Conservation (phyloP, 345 rosid genomes). For the Bruguiera gymnorhiza region DNA sequence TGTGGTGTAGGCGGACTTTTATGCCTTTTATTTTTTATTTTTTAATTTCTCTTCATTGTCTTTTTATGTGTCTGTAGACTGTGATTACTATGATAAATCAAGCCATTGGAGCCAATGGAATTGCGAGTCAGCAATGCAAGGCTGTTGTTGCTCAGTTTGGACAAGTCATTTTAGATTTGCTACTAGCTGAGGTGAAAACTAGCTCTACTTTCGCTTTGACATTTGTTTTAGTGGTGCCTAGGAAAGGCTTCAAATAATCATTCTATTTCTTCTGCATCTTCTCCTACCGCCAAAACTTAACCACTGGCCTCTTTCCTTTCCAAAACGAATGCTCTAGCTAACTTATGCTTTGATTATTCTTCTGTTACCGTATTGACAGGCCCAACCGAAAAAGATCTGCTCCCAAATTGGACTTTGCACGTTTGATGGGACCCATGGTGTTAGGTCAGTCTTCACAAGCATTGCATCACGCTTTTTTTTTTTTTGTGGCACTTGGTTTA, state of each 20-base stretch:
- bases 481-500: not conserved
- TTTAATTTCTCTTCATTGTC: not conserved
- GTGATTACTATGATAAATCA: constrained; percentile 32
- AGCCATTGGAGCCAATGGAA: constrained; percentile 32
- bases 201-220: not conserved
- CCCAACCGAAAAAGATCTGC: constrained; percentile 24
- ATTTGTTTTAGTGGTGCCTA: too few relatives aligned
- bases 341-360: not conserved
- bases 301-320: not conserved
- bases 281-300: not conserved
- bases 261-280: not conserved
- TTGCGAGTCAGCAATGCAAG: constrained; percentile 32
- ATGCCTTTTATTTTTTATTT: not conserved
- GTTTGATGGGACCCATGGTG: constrained; percentile 20
- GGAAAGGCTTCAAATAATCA: too few relatives aligned
- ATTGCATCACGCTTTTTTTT: not conserved
- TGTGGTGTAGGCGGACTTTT: not conserved
- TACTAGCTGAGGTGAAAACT: constrained; percentile 24
- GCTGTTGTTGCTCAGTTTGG: constrained; percentile 29
- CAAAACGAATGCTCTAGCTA: not conserved
- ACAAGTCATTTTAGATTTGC: constrained; percentile 23
- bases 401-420: constrained; percentile 27
- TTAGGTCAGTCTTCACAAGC: constrained; percentile 14
- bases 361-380: constrained; percentile 13
- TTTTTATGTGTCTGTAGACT: constrained; percentile 14